phyloP scores from a whole-genome alignment of 257 asterid genomes.

The Cinchona pubescens region DNA sequence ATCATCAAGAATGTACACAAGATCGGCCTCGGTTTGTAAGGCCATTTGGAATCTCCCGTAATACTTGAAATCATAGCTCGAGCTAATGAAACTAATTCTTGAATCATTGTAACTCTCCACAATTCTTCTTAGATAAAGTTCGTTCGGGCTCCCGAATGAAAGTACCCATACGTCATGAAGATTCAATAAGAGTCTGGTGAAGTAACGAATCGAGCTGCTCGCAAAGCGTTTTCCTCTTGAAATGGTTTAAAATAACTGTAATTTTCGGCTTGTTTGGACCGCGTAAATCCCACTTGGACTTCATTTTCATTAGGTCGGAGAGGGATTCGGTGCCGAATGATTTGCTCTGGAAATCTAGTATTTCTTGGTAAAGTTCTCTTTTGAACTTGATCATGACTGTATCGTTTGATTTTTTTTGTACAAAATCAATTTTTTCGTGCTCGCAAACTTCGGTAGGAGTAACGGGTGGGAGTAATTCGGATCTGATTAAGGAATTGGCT shows the following conservation, averaged over 20 bases:
- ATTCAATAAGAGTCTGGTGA: slow-evolving; percentile 73
- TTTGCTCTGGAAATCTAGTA: slow-evolving; percentile 52
- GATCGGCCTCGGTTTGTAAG: slow-evolving; percentile 75
- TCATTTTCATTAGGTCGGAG: slow-evolving; percentile 57
- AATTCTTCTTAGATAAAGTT: slow-evolving; percentile 48
- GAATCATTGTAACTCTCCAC: slow-evolving; percentile 65
- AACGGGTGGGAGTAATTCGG: slow-evolving; percentile 15
- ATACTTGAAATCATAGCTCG: slow-evolving; percentile 85
- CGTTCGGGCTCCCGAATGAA: slow-evolving; percentile 88
- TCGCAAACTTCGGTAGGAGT: slow-evolving; percentile 59
- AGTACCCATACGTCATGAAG: slow-evolving; percentile 92
- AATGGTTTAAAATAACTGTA: slow-evolving; percentile 81
- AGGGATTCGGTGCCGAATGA: slow-evolving; percentile 55
- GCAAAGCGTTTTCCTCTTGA: slow-evolving; percentile 80
- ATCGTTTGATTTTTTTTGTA: slow-evolving; percentile 74
- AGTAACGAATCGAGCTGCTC: slow-evolving; percentile 77
- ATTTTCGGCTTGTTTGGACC: slow-evolving; percentile 47
- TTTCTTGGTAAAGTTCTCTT: slow-evolving; percentile 56
- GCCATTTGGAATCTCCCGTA: slow-evolving; percentile 96
- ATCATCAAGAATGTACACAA: slow-evolving; percentile 79
- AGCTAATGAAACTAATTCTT: slow-evolving; percentile 68
- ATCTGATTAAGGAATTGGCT: slow-evolving; percentile 17
- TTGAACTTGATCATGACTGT: slow-evolving; percentile 73
- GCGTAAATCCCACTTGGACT: slow-evolving; percentile 61
- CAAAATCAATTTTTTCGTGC: slow-evolving; percentile 68